Percentiles rank a stretch among this genome's conserved stretches.
Evolutionary conservation across 140 eudicot genomes (phyloP).

Genomic region (Anethum foeniculum): DNA sequence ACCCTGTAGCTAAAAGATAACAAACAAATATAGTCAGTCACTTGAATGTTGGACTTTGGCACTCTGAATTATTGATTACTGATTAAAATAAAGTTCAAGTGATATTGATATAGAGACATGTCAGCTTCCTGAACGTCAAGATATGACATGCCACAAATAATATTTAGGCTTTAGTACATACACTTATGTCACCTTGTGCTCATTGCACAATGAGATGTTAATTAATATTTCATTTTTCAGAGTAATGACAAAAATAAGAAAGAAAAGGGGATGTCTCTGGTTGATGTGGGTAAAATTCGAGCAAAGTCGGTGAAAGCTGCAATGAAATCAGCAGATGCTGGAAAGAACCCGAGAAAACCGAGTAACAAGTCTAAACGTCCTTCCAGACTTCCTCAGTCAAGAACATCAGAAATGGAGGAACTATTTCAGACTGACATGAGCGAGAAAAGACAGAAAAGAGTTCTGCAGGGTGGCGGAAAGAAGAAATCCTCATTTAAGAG

Average conservation of each 20-base stretch:
- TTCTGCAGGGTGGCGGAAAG: slow-evolving; percentile 34
- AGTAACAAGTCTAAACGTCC: slow-evolving; percentile 36
- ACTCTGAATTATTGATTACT: not conserved
- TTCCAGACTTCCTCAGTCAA: slow-evolving; percentile 43
- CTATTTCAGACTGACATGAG: slow-evolving; percentile 84
- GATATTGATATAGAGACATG: too few species aligned
- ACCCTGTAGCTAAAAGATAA: not conserved
- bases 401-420: slow-evolving; percentile 81
- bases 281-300: slow-evolving; percentile 78
- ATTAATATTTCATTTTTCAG: slow-evolving; percentile 21
- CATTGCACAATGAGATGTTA: not conserved
- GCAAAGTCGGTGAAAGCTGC: slow-evolving; percentile 89
- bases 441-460: slow-evolving; percentile 63
- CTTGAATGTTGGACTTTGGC: not conserved
- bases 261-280: slow-evolving; percentile 67
- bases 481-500: slow-evolving; percentile 84
- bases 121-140: not conserved
- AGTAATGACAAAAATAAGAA: slow-evolving; percentile 42
- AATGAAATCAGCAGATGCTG: slow-evolving; percentile 67
- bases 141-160: not conserved
- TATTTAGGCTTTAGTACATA: not conserved
- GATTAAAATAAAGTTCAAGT: not conserved
- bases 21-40: not conserved
- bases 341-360: slow-evolving; percentile 35
- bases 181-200: not conserved